Conservation (phyloP, 306 rosid species). For the Quercus mongolica region DNA sequence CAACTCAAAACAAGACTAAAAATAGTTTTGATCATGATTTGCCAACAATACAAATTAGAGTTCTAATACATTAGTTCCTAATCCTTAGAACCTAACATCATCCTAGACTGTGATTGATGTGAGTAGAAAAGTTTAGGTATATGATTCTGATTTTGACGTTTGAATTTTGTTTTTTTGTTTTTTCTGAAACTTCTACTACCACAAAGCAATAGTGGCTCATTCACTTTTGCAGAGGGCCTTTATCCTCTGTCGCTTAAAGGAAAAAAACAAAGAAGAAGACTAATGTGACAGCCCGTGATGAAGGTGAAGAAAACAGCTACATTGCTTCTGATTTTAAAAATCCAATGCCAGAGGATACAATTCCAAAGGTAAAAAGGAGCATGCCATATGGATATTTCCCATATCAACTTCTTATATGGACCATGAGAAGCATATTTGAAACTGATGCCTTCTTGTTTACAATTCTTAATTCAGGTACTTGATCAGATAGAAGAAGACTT, state of each 20-base stretch:
- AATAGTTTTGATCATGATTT: no score
- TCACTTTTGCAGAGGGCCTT: slow-evolving; percentile 37
- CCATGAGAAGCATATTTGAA: slow-evolving; percentile 1
- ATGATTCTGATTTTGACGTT: slow-evolving; percentile 4
- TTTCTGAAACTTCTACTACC: neutral
- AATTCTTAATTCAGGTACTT: slow-evolving; percentile 15
- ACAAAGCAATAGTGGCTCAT: slow-evolving; percentile 1
- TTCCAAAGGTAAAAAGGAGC: slow-evolving; percentile 30
- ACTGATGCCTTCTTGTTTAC: slow-evolving; percentile 4
- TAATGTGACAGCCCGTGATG: slow-evolving; percentile 6
- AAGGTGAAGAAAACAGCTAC: slow-evolving; percentile 28
- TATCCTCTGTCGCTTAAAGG: slow-evolving; percentile 45
- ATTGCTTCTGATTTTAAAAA: slow-evolving; percentile 13
- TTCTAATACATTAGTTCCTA: no score
- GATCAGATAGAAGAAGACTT: neutral
- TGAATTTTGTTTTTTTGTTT: neutral
- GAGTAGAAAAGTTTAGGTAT: neutral
- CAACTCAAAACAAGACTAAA: no score
- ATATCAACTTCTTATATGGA: neutral
- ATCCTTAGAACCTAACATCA: no score
- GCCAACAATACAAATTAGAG: no score
- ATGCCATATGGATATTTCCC: neutral
- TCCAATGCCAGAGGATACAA: neutral
- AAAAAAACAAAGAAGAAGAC: slow-evolving; percentile 15
- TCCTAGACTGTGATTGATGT: neutral